Conservation (phyloP, 176 grass and related monocot species). For the Rhynchospora pubera region DNA sequence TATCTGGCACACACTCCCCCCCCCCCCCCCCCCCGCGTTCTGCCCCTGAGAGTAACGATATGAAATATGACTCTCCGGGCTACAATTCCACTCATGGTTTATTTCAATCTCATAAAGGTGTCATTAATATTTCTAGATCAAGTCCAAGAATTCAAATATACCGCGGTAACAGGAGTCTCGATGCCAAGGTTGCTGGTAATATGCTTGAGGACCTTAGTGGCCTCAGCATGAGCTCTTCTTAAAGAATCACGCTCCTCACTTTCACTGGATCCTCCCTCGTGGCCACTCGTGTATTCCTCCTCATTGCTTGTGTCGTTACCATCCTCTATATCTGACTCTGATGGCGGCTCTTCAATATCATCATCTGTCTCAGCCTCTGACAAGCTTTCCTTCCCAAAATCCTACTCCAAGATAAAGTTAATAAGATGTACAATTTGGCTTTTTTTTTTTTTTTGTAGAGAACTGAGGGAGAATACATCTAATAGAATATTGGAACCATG, state of each 20-base stretch:
- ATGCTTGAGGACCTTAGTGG: conserved; percentile 42
- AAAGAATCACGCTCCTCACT: conserved; percentile 67
- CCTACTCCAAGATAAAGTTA: conserved; percentile 49
- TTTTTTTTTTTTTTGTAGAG: conserved; percentile 8
- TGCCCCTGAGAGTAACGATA: not conserved
- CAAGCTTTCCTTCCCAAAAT: conserved; percentile 53
- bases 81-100: not conserved
- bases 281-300: conserved; percentile 67
- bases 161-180: conserved; percentile 68
- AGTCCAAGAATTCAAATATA: conserved; percentile 25
- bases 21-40: too few relatives aligned
- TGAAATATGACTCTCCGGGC: not conserved
- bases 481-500: not conserved
- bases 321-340: conserved; percentile 67
- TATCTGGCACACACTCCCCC: too few relatives aligned
- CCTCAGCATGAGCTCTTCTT: conserved; percentile 41
- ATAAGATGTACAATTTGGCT: not conserved
- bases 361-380: conserved; percentile 69
- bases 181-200: conserved; percentile 41
- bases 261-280: conserved; percentile 60
- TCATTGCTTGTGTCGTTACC: conserved; percentile 33
- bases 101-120: not conserved
- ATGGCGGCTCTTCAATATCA: conserved; percentile 55
- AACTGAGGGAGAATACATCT: conserved; percentile 1
- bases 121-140: conserved; percentile 1